Base-by-base conservation (phyloP, 257 asterid genomes). In the Capsicum rhomboideum region DNA sequence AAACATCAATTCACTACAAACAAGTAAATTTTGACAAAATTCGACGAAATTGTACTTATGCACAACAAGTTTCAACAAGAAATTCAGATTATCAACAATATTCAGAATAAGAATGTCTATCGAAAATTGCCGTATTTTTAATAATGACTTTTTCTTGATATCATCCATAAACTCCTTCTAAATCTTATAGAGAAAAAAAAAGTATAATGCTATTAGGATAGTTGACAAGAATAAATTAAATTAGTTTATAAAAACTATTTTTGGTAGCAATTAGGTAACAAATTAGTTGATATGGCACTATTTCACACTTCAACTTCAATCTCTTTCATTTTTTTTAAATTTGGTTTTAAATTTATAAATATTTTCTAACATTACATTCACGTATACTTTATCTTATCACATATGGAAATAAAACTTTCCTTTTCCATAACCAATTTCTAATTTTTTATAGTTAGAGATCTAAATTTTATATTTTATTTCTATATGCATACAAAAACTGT, bases 261-360 rank as follows among this genome's bases (percentile, higher is more conserved):
- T 75, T 75, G 61, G 63, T 77, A 50, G 44, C 44, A 17, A 17
- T 77, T 77, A 50, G 81, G 81, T 77, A 77, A 77, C 63, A 52
- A 77, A 77, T 77, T 77, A 50, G 81, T 77, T 77, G 81, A 77
- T 77, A 77, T 16, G 42, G 46, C 81, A 77, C 63, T 66, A 64
- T 64, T 75, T 75, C 42, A 75, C 59, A 46, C 23, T 49, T 75
- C 80, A 42, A 21, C 37, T 21, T 72, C 81, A 75, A 50, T 49
- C 44, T 26, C 81, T 75, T 50, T 77, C 46, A 49, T 77, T 77
- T 26, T 49, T 53, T 13, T 14, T 26, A 3, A 77, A 49, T 77
- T 71, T 50, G 81, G 14, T 16, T 4, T 16, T 7, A 26, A 75
- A 50, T 49, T 42, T 69, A 71, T 12, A 40, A 46, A 13, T 46